These are phyloP conservation scores for Myriosclerotinia duriaeana DNA, from an alignment of 2,329 filamentous ascomycete species.

Conservation along the genomic window DNA sequence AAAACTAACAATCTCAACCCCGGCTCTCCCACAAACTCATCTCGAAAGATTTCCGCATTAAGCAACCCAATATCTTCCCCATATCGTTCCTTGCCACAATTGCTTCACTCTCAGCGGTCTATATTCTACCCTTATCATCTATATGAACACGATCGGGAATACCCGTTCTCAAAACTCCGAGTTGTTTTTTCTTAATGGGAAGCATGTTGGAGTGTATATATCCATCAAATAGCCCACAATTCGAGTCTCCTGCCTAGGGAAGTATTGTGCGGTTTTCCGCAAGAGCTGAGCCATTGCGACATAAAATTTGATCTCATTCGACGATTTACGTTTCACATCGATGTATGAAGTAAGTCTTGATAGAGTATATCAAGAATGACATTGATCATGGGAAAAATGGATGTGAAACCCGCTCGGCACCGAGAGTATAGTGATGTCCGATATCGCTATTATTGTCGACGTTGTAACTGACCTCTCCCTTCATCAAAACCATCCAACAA, in stretches of 20 bases:
- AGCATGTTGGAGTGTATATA: background rate
- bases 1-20: constrained; percentile 14
- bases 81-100: constrained; percentile 2
- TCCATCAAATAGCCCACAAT: background rate
- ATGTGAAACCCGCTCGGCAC: background rate
- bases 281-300: background rate
- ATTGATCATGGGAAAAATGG: background rate
- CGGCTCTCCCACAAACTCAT: background rate
- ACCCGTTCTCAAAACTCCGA: constrained; percentile 9
- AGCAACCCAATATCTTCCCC: constrained; percentile 13
- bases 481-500: too few species aligned
- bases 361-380: background rate
- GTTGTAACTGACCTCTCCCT: background rate
- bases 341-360: background rate
- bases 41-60: background rate
- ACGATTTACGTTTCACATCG: background rate
- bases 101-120: constrained; percentile 14
- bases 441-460: background rate
- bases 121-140: constrained; percentile 17
- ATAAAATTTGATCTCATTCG: background rate
- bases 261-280: background rate
- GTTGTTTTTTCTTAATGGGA: constrained; percentile 2
- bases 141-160: constrained; percentile 18
- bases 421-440: background rate
- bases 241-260: background rate